Conservation (phyloP, 2,329 filamentous ascomycete species). For the Botrytis sinoallii region DNA sequence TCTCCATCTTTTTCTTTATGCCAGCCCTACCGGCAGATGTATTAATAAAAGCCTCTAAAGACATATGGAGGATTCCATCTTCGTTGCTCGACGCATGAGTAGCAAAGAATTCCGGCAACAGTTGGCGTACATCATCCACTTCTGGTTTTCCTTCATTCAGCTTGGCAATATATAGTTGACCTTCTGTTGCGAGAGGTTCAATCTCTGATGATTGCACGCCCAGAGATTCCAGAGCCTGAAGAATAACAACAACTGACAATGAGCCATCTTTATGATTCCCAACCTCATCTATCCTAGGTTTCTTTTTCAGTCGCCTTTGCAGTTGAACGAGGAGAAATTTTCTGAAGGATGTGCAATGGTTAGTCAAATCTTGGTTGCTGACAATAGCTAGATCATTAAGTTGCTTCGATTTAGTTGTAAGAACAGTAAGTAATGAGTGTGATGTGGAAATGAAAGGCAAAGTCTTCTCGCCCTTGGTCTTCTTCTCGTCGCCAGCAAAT, state of each 20-base stretch:
- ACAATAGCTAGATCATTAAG: constrained; percentile 30
- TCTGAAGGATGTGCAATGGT: constrained; percentile 24
- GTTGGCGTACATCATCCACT: constrained; percentile 20
- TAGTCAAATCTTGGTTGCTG: constrained; percentile 23
- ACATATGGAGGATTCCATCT: not conserved
- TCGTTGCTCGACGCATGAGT: constrained; percentile 18
- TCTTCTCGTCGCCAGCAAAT: constrained; percentile 25
- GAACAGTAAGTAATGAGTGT: constrained; percentile 26
- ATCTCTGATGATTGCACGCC: constrained; percentile 24
- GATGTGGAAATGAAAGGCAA: constrained; percentile 29
- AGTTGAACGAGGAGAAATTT: constrained; percentile 28
- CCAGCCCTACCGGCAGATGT: constrained; percentile 26
- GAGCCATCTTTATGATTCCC: constrained; percentile 18
- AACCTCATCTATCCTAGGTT: constrained; percentile 19
- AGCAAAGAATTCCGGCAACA: constrained; percentile 29
- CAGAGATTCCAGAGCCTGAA: constrained; percentile 31
- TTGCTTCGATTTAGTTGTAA: constrained; percentile 23
- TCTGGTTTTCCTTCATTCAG: constrained; percentile 20
- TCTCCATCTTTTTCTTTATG: constrained; percentile 25
- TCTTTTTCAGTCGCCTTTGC: constrained; percentile 24
- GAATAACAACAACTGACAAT: constrained; percentile 26
- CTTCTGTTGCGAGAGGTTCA: constrained; percentile 21
- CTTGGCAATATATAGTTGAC: constrained; percentile 19
- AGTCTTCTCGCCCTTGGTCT: constrained; percentile 23
- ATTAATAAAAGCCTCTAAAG: constrained; percentile 24